Conservation (phyloP, 225 moss, liverwort and hornwort genomes). For the Marchantia polymorpha region DNA sequence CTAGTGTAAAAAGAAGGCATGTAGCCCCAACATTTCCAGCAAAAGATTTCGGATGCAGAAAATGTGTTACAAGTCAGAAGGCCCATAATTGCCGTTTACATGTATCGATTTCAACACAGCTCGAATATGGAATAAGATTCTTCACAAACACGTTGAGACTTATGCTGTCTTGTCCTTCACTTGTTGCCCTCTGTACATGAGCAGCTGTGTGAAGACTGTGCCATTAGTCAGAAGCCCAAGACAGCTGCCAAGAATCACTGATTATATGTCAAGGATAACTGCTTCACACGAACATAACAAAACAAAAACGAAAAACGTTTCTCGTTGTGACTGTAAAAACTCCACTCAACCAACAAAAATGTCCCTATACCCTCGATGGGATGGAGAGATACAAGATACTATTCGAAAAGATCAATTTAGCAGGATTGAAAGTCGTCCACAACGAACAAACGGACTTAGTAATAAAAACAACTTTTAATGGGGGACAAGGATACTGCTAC, state of each 20-base stretch:
- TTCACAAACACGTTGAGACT: not conserved
- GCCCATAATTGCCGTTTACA: no score
- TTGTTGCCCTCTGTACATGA: constrained; percentile 28
- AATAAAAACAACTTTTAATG: not conserved
- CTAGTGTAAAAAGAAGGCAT: not conserved
- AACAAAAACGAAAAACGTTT: not conserved
- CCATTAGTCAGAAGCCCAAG: constrained; percentile 77
- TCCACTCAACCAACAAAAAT: not conserved
- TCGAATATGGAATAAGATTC: not conserved
- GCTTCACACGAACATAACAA: not conserved
- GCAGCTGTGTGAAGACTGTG: constrained; percentile 62
- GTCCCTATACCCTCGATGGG: no score
- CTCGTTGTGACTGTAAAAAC: no score
- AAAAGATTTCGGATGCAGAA: not conserved
- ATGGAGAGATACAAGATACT: no score
- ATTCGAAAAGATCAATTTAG: no score
- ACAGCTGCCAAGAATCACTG: constrained; percentile 70
- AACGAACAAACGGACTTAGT: not conserved
- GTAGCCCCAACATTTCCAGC: not conserved
- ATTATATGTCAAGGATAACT: constrained; percentile 33
- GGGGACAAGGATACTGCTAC: constrained; percentile 56
- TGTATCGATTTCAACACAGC: no score
- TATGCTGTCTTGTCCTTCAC: constrained; percentile 31
- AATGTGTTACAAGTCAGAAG: not conserved
- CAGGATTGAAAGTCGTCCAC: no score